Percentiles rank a stretch among this genome's conserved stretches.
Evolutionary conservation across 78 protist genomes (phyloP).

Genomic region (Blattamonas nauphoetae): DNA sequence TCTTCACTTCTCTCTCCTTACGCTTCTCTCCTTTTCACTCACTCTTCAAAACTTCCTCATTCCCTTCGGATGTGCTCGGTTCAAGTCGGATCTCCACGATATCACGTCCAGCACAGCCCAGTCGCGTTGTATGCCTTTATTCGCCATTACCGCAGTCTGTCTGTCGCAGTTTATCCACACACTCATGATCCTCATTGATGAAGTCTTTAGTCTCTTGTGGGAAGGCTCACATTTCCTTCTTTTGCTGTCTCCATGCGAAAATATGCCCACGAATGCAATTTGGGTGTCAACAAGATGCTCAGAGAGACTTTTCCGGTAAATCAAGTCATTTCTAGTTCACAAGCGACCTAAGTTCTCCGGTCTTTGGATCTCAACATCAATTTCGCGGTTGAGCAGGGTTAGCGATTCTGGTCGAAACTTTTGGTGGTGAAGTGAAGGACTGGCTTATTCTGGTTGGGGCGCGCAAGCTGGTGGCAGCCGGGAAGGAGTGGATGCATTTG

Average conservation of each 20-base stretch:
- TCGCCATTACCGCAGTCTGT: not conserved
- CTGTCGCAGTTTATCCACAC: no score
- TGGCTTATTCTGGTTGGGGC: not conserved
- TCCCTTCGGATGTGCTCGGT: no score
- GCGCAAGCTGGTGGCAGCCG: not conserved
- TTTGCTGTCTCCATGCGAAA: not conserved
- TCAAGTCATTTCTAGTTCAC: not conserved
- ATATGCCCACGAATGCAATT: not conserved
- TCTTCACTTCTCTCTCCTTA: no score
- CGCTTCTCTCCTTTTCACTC: no score
- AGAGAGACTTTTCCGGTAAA: not conserved
- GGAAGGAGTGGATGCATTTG: not conserved
- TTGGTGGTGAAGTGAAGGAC: not conserved
- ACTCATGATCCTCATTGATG: no score
- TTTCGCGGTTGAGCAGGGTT: not conserved
- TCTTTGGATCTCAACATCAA: not conserved
- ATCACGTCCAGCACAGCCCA: not conserved
- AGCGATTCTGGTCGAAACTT: not conserved
- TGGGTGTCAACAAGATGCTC: not conserved
- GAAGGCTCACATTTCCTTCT: not conserved
- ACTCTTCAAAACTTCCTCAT: no score
- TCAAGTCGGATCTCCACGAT: no score
- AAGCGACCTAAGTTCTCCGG: not conserved
- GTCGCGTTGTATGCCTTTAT: no score
- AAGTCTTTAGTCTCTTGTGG: not conserved